Evolutionary conservation across 192 early-diverging fungal species (phyloP), one percentile per base, ranked within the genome.

Genomic region (Coemansia sp.): DNA sequence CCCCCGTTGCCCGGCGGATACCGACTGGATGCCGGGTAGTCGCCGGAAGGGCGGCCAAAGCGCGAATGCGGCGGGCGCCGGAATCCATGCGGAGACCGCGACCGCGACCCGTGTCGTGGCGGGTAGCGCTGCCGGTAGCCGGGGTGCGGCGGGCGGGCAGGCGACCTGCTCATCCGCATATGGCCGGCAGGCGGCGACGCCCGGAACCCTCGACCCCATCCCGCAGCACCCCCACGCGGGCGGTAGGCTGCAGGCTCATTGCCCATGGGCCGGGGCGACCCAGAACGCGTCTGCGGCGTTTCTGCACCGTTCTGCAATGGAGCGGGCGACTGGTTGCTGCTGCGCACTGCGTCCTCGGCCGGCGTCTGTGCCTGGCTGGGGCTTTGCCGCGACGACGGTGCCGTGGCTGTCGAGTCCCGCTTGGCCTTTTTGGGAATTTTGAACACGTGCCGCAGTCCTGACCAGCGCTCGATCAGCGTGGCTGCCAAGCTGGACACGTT

Each of bases 351-450:
- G 21, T 53, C 45, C 12, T 36, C 17, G 26, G 15, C 51, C 9
- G 30, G 6, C 11, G 42, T 20, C 16, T 53, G 28, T 17, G 52
- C 61, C 42, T 37, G 71, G 32, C 41, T 64, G n/a, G 72, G 72
- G 40, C 73, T 76, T 20, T 65, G 57, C 12, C 51, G 47, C 10
- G 44, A 37, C 51, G 38, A 58, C 30, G 45, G 45, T 0, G 61
- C 61, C 7, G 66, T 53, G 12, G 65, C 60, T 2, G 53, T 46
- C 8, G 72, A 76, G 11, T 60, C 55, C 45, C 62, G 60, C 53
- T 67, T 62, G 44, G 17, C 43, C 55, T 76, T 76, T 46, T 76
- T 76, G 11, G 73, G 73, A 21, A 76, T 76, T 38, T 69, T 76
- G 16, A 69, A 76, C 31, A 76, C 73, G 37, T 51, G 67, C 16